Percentiles rank a stretch among this genome's conserved stretches.
These are phyloP conservation scores for Eremomyces bilateralis DNA, from an alignment of 495 filamentous ascomycete genomes.

Conservation along the genomic window DNA sequence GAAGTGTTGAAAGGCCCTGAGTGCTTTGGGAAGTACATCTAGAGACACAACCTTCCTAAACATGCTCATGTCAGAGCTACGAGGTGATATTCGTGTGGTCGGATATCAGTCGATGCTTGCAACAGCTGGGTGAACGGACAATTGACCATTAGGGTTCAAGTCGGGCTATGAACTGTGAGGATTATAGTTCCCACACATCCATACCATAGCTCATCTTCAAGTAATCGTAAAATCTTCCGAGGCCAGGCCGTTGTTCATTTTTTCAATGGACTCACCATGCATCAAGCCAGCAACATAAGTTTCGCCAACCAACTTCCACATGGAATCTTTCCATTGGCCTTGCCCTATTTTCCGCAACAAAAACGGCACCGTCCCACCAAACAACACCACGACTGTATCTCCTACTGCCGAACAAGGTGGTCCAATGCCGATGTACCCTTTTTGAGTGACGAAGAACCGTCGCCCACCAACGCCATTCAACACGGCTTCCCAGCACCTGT, in stretches of 20 bases:
- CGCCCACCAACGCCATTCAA: constrained; percentile 3
- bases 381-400: constrained; percentile 1
- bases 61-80: too few species aligned
- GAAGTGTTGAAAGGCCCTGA: neutral
- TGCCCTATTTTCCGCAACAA: neutral
- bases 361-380: constrained; percentile 2
- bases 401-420: neutral
- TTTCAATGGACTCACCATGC: neutral
- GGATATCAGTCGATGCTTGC: too few species aligned
- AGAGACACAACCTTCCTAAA: neutral
- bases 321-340: neutral
- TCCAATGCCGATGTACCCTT: constrained; percentile 1
- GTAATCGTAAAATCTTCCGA: too few species aligned
- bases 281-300: neutral
- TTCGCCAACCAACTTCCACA: neutral
- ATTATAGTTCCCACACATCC: too few species aligned
- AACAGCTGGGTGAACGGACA: too few species aligned
- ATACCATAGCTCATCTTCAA: too few species aligned
- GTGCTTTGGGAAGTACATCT: neutral
- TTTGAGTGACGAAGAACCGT: neutral
- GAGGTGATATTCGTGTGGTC: too few species aligned
- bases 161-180: too few species aligned
- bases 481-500: constrained; percentile 5
- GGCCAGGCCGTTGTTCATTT: too few species aligned
- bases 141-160: too few species aligned